A percentile compares a stretch with the other conserved stretches of the same genome.
These are phyloP conservation scores for Torulaspora indica DNA, from an alignment of 805 yeast genomes.

Conservation along the genomic window DNA sequence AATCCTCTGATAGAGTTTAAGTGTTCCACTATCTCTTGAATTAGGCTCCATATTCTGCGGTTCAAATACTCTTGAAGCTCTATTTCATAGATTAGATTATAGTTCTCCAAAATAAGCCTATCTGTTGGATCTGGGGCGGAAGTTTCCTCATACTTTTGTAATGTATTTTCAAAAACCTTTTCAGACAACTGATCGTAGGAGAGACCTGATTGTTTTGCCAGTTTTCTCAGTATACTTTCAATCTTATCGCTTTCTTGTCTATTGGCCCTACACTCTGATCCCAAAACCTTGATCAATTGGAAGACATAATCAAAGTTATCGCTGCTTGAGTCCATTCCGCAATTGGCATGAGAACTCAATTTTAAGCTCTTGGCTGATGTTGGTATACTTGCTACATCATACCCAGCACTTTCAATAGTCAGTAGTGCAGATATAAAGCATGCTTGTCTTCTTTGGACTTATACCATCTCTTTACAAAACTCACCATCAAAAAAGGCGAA, in stretches of 20 bases:
- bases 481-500: constrained; percentile 30
- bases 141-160: constrained; percentile 11
- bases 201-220: constrained; percentile 31
- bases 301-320: constrained; percentile 32
- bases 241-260: constrained; percentile 31
- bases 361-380: too few relatives aligned
- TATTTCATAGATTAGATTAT: constrained; percentile 27
- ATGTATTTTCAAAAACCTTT: constrained; percentile 13
- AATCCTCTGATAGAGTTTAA: constrained; percentile 29
- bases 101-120: constrained; percentile 26
- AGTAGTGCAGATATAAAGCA: not conserved
- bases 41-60: constrained; percentile 23
- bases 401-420: too few relatives aligned
- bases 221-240: constrained; percentile 23
- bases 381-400: too few relatives aligned
- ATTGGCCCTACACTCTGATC: constrained; percentile 24
- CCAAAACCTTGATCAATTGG: constrained; percentile 25
- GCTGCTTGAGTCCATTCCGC: constrained; percentile 17
- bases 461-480: not conserved
- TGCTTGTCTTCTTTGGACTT: not conserved
- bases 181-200: constrained; percentile 24
- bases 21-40: constrained; percentile 30
- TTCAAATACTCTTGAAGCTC: constrained; percentile 32
- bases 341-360: too few relatives aligned
- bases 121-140: constrained; percentile 17